phyloP scores from a whole-genome alignment of 2,329 filamentous ascomycete genomes.

The Sarocladium strictum region DNA sequence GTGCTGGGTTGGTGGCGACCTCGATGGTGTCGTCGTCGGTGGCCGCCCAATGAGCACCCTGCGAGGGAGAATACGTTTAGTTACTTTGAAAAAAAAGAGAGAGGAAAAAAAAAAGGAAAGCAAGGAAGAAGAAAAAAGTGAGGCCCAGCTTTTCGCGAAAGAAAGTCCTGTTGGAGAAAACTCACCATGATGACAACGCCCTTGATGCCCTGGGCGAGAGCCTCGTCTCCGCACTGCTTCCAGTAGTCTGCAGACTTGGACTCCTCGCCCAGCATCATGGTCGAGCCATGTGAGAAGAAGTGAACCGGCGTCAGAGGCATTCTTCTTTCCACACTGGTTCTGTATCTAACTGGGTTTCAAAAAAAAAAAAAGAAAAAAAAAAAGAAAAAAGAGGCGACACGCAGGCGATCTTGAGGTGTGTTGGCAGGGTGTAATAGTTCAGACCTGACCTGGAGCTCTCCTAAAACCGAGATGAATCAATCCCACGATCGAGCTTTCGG shows the following conservation, averaged over 20 bases:
- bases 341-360: neutral
- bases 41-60: slow-evolving; percentile 63
- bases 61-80: neutral
- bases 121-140: neutral
- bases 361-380: neutral
- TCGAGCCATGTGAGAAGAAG: slow-evolving; percentile 66
- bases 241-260: slow-evolving; percentile 57
- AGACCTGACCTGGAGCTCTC: too few relatives aligned
- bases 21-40: slow-evolving; percentile 47
- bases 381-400: too few relatives aligned
- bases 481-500: too few relatives aligned
- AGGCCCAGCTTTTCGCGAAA: too few relatives aligned
- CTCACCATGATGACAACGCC: slow-evolving; percentile 60
- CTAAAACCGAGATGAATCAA: too few relatives aligned
- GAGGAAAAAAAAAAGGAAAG: neutral
- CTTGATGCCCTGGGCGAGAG: slow-evolving; percentile 45
- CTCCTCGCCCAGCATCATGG: slow-evolving; percentile 66
- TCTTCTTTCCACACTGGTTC: too few relatives aligned
- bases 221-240: slow-evolving; percentile 57
- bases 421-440: too few relatives aligned
- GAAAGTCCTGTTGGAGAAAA: neutral
- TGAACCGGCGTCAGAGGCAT: slow-evolving; percentile 45
- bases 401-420: too few relatives aligned
- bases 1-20: slow-evolving; percentile 54
- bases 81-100: neutral